Evolutionary conservation across 2,329 filamentous ascomycete genomes (phyloP).

Genomic region (Pseudofabraea citricarpa): DNA sequence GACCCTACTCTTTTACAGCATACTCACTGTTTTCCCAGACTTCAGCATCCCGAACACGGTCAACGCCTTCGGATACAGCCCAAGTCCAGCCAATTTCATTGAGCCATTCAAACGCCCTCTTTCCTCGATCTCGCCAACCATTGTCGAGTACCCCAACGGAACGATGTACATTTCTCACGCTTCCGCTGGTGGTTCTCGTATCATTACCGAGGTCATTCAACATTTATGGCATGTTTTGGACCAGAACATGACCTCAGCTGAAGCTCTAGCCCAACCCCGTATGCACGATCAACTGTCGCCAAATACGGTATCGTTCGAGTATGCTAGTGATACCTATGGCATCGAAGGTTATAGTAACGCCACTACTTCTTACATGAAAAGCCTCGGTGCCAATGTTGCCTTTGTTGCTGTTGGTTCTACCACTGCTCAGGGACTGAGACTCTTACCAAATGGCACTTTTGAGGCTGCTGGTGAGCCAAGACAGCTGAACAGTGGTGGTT

Average conservation of each 20-base stretch:
- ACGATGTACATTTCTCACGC: slow-evolving; percentile 56
- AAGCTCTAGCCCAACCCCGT: slow-evolving; percentile 52
- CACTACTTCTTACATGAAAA: slow-evolving; percentile 54
- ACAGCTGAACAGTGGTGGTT: slow-evolving; percentile 65
- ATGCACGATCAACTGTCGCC: slow-evolving; percentile 61
- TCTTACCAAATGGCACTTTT: slow-evolving; percentile 61
- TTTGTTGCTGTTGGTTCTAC: slow-evolving; percentile 52
- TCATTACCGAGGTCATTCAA: slow-evolving; percentile 63
- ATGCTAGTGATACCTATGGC: slow-evolving; percentile 30
- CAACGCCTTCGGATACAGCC: slow-evolving; percentile 64
- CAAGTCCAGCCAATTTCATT: slow-evolving; percentile 60
- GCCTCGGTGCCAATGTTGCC: slow-evolving; percentile 54
- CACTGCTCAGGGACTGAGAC: slow-evolving; percentile 59
- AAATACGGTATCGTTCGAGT: slow-evolving; percentile 54
- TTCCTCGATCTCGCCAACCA: slow-evolving; percentile 59
- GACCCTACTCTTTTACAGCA: slow-evolving; percentile 19
- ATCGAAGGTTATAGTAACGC: slow-evolving; percentile 47
- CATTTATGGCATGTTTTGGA: slow-evolving; percentile 60
- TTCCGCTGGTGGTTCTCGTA: slow-evolving; percentile 60
- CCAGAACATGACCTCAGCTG: slow-evolving; percentile 41
- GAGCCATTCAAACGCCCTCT: slow-evolving; percentile 60
- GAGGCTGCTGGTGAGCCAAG: slow-evolving; percentile 74
- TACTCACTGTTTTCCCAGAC: slow-evolving; percentile 39
- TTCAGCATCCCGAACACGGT: slow-evolving; percentile 59
- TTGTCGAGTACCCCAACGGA: slow-evolving; percentile 54